Base-by-base conservation (phyloP, 2,329 filamentous ascomycete genomes). In the Alternaria panax region DNA sequence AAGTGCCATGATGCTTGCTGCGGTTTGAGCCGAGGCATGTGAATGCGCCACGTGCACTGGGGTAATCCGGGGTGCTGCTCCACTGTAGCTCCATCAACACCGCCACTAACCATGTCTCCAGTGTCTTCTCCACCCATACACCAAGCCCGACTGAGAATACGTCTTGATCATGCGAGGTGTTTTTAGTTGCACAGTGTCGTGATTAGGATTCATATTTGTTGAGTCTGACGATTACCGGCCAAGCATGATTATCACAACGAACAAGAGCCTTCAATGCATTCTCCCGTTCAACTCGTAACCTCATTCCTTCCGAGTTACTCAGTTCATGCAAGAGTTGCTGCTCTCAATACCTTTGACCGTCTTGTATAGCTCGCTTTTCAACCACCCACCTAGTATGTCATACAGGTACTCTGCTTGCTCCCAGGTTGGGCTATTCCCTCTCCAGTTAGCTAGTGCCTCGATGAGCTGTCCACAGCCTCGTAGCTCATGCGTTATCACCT, bases 341-440 rank as follows among this genome's bases (percentile, higher is more conserved):
- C 62, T 60, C 51, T 68, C 66, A 7, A 75, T 66, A 51, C 74
- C 64, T 43, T 62, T 61, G 18, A 72, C 50, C 25, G 70, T 75
- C 65, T 68, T 74, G 53, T 65, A 67, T 48, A 75, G 54, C 59
- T 75, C 68, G 43, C 64, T 72, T 67, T 74, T 73, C 47, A 76
- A 51, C 74, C 74, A 76, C 27, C 70, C 66, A 32, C 74, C 73
- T 4, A 76, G 59, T 12, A 72, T 64, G 58, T 71, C 71, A 46
- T 75, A 76, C 43, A 75, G 43, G 27, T 69, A 73, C 60, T 72
- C 67, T 1, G 70, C 70, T 52, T 74, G 70, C 42, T 69, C 71
- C 5, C 57, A 60, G 9, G 45, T 14, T 28, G 62, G 61, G 8
- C 63, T 60, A 7, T 67, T 54, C 14, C 68, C 61, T 16, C 57